Evolutionary conservation across 2,329 filamentous ascomycete genomes (phyloP), one percentile per base, ranked within the genome.

Genomic region (Capronia epimyces): DNA sequence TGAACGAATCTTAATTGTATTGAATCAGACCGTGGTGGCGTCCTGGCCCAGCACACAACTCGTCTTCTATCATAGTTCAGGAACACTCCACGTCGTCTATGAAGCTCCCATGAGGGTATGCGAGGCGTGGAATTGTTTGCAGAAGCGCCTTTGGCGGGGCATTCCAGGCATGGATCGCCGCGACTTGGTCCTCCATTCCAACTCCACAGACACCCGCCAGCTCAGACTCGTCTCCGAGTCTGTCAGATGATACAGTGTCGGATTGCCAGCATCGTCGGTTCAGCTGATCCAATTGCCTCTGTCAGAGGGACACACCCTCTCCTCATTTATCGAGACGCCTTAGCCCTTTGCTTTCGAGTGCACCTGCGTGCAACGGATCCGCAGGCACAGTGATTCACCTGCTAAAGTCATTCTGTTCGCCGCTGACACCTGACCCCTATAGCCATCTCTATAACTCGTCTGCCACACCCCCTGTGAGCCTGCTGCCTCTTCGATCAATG

Each of bases 401-500:
- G 36, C 20, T 13, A 18, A 20, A 20, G 24, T 31, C 41, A 43
- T 31, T 43, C 15, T 5, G 25, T 7, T 32, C 18, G 16, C 6
- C 32, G 41, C 41, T 32, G 25, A 43, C 41, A 43, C 16, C 16
- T 20, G 16, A 29, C 41, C 8, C 32, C 40, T 15, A 43, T 7
- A 43, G 25, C 15, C 6, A n/a, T 15, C 7, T 42, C 39, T 10
- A 25, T 22, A 22, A n/a, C n/a, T 42, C 21, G 13, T 42, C 13
- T 42, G 39, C 39, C 7, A 7, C 16, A 15, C 20, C 21, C 7
- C n/a, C 21, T 20, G 25, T 15, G 15, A 42, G 6, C 18, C 8
- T 40, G 39, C 22, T n/a, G n/a, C 8, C 20, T 22, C 21, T 13
- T 25, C 39, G 21, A 6, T 42, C 12, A 10, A 55, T 55, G 52